phyloP scores from a whole-genome alignment of 2,329 filamentous ascomycete genomes.

The Ceratocystis huliohia region DNA sequence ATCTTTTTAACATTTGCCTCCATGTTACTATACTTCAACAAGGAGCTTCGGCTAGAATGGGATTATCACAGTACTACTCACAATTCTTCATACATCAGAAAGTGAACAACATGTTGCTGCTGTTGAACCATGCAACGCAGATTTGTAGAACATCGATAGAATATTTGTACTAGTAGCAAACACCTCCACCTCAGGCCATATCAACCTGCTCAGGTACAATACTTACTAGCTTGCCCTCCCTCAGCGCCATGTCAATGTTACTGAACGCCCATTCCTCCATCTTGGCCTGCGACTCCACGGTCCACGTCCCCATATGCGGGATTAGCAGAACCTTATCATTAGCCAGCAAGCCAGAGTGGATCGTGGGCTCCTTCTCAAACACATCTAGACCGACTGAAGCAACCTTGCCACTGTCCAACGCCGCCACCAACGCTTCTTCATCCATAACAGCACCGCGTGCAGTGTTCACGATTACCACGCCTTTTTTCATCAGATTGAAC shows the following conservation, averaged over 20 bases:
- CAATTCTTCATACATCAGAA: neutral
- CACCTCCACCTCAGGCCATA: conserved; percentile 6
- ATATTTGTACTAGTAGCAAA: neutral
- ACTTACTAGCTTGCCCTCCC: conserved; percentile 49
- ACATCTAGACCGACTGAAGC: conserved; percentile 65
- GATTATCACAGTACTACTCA: conserved; percentile 13
- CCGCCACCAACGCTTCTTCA: conserved; percentile 63
- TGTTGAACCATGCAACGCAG: neutral
- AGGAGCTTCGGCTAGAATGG: conserved; percentile 15
- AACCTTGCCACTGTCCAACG: conserved; percentile 57
- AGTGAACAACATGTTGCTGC: neutral
- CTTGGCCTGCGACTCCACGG: conserved; percentile 48
- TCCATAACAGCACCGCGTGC: conserved; percentile 73
- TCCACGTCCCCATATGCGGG: conserved; percentile 80
- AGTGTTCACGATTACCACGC: conserved; percentile 68
- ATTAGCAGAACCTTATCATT: conserved; percentile 63
- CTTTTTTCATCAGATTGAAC: conserved; percentile 65
- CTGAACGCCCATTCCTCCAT: conserved; percentile 67
- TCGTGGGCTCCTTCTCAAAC: conserved; percentile 65
- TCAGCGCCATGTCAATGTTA: conserved; percentile 53
- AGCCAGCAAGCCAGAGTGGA: conserved; percentile 58
- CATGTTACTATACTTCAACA: conserved; percentile 13
- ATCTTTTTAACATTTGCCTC: conserved; percentile 20
- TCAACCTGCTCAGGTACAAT: conserved; percentile 57
- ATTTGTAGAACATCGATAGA: neutral